A percentile compares a stretch with the other conserved stretches of the same genome.
Conservation (phyloP, 2,329 filamentous ascomycete species). For the Colletotrichum echinochloae region DNA sequence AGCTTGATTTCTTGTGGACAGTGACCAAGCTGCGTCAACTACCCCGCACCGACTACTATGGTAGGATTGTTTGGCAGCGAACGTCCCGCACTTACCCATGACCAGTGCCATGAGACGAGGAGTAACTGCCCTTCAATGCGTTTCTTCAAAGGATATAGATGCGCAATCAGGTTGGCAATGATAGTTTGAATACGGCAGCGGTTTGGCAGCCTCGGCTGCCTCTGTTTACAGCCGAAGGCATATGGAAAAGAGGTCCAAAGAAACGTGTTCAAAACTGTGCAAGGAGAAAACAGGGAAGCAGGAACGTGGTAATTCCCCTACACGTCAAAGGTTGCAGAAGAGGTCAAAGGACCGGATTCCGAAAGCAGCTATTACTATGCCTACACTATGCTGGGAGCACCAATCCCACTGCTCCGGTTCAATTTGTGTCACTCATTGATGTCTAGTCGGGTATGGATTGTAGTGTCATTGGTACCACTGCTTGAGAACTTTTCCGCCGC, state of each 20-base stretch:
- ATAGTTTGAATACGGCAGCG: neutral
- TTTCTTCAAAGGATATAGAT: conserved; percentile 1
- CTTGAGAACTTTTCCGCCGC: no score
- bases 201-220: no score
- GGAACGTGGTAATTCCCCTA: no score
- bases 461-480: no score
- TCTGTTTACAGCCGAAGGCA: neutral
- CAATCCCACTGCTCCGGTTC: no score
- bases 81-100: neutral
- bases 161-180: neutral
- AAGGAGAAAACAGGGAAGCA: neutral
- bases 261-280: no score
- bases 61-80: neutral
- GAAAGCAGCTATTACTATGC: no score
- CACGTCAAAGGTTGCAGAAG: no score
- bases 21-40: neutral
- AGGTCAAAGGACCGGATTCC: no score
- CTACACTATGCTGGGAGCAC: no score
- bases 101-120: neutral
- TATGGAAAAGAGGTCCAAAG: neutral
- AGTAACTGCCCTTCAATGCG: neutral
- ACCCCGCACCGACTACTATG: neutral
- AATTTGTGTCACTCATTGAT: no score
- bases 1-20: neutral
- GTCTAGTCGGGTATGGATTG: no score